Percentiles rank a stretch among this genome's conserved stretches.
phyloP scores from a whole-genome alignment of 768 basidiomycete species.

The Lactifluus pinguis region DNA sequence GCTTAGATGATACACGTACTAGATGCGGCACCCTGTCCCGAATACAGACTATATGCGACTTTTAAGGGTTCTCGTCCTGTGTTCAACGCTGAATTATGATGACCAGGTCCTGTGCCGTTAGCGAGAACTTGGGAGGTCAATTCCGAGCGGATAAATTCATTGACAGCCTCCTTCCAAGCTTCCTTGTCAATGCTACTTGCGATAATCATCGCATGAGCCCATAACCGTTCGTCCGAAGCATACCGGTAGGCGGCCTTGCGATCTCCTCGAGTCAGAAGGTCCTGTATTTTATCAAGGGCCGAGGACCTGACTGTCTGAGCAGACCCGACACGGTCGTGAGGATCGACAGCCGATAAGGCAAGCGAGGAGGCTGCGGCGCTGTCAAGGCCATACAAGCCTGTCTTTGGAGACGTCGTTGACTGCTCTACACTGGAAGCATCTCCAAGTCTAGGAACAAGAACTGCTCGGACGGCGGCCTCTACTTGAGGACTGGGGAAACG shows the following conservation, averaged over 20 bases:
- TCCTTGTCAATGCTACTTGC: slow-evolving; percentile 90
- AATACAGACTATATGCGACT: slow-evolving; percentile 73
- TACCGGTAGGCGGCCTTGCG: slow-evolving; percentile 80
- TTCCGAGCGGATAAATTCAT: slow-evolving; percentile 76
- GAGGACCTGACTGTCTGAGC: slow-evolving; percentile 52
- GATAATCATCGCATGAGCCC: slow-evolving; percentile 95
- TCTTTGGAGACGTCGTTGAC: slow-evolving; percentile 10
- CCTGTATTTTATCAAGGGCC: slow-evolving; percentile 67
- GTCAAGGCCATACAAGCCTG: slow-evolving; percentile 10
- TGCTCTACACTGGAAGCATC: slow-evolving; percentile 14
- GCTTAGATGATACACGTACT: slow-evolving; percentile 37
- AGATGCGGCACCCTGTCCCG: slow-evolving; percentile 71
- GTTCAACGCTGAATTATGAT: slow-evolving; percentile 20
- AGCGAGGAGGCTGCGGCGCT: slow-evolving; percentile 7
- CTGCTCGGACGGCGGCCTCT: slow-evolving; percentile 66
- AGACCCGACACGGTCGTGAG: slow-evolving; percentile 46
- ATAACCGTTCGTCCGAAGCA: slow-evolving; percentile 81
- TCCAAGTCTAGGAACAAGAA: slow-evolving; percentile 53
- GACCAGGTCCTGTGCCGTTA: slow-evolving; percentile 9
- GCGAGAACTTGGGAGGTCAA: slow-evolving; percentile 38
- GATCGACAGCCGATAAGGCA: slow-evolving; percentile 19
- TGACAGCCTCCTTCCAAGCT: slow-evolving; percentile 84
- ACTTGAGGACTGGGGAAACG: slow-evolving; percentile 42
- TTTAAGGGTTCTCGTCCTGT: slow-evolving; percentile 66
- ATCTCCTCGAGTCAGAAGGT: slow-evolving; percentile 74